Conservation (phyloP, 1,284 basidiomycete species). For the Microbotryum scabiosae region DNA sequence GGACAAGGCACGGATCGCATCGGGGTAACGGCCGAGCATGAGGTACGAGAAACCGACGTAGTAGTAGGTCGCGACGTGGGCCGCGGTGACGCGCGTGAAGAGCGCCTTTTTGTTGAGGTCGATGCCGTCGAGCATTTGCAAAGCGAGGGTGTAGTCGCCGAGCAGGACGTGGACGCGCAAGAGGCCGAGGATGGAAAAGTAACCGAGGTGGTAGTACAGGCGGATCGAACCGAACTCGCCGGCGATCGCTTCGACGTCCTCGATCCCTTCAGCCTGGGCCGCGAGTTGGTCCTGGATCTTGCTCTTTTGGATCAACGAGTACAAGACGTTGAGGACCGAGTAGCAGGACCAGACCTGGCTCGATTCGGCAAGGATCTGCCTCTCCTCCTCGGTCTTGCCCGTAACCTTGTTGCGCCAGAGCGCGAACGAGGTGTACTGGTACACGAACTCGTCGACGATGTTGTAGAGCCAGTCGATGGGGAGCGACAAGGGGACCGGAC, state of each 20-base stretch:
- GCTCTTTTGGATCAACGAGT: constrained; percentile 95
- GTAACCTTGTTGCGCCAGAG: constrained; percentile 80
- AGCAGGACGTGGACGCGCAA: constrained; percentile 91
- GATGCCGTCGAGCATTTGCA: constrained; percentile 91
- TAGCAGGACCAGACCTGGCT: constrained; percentile 81
- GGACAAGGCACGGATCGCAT: constrained; percentile 87
- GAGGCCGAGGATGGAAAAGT: constrained; percentile 92
- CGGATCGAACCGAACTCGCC: constrained; percentile 86
- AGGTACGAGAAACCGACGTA: constrained; percentile 95
- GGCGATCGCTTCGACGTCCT: constrained; percentile 74
- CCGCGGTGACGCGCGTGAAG: constrained; percentile 83
- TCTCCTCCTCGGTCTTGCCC: constrained; percentile 81
- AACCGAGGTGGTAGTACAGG: constrained; percentile 91
- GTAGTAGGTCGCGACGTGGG: constrained; percentile 90
- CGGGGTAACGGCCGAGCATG: constrained; percentile 84
- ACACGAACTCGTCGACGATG: constrained; percentile 98
- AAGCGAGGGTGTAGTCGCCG: constrained; percentile 87
- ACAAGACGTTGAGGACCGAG: constrained; percentile 93
- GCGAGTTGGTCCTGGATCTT: constrained; percentile 87
- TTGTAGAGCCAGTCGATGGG: constrained; percentile 99
- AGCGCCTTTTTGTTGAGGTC: constrained; percentile 81
- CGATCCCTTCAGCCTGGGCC: constrained; percentile 65
- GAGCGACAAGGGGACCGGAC: constrained; percentile 80
- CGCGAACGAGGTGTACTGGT: constrained; percentile 95
- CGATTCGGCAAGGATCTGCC: constrained; percentile 56